Percentiles rank a stretch among this genome's conserved stretches.
These are phyloP conservation scores for Fusarium chlamydosporum DNA, from an alignment of 2,329 filamentous ascomycete species.

Conservation along the genomic window DNA sequence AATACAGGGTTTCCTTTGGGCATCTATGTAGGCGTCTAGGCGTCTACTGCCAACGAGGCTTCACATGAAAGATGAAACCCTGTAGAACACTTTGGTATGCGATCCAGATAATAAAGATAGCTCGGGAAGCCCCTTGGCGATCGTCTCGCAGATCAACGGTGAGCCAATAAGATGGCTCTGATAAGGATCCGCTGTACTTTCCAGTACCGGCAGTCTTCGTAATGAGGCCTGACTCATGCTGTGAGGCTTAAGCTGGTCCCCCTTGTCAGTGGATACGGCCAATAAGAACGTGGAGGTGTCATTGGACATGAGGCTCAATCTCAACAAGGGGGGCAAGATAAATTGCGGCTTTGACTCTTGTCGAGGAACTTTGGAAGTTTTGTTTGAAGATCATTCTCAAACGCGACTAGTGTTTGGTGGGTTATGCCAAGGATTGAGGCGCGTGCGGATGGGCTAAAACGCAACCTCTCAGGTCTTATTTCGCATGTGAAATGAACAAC, in stretches of 20 bases:
- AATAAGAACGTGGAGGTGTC: constrained; percentile 4
- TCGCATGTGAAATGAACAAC: constrained; percentile 26
- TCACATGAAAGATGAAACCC: constrained; percentile 2
- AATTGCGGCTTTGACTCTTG: constrained; percentile 23
- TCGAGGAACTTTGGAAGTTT: neutral
- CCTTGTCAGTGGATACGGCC: constrained; percentile 2
- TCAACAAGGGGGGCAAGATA: constrained; percentile 7
- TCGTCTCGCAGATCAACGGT: constrained; percentile 34
- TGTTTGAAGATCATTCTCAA: constrained; percentile 30
- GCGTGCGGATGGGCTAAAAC: constrained; percentile 1
- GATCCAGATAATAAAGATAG: constrained; percentile 4
- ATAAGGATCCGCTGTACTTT: constrained; percentile 10
- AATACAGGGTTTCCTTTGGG: constrained; percentile 1
- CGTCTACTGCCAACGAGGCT: neutral
- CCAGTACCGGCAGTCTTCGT: neutral
- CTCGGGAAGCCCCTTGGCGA: constrained; percentile 18
- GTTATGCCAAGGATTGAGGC: constrained; percentile 5
- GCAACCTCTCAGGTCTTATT: constrained; percentile 27
- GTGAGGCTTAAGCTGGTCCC: constrained; percentile 20
- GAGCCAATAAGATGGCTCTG: constrained; percentile 25
- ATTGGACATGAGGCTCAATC: constrained; percentile 15
- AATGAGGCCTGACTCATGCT: constrained; percentile 24
- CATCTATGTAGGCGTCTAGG: neutral
- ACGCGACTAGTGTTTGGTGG: constrained; percentile 21
- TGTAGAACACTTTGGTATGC: constrained; percentile 1